Conservation (phyloP, 2,329 filamentous ascomycete species). For the Thelonectria rubi region DNA sequence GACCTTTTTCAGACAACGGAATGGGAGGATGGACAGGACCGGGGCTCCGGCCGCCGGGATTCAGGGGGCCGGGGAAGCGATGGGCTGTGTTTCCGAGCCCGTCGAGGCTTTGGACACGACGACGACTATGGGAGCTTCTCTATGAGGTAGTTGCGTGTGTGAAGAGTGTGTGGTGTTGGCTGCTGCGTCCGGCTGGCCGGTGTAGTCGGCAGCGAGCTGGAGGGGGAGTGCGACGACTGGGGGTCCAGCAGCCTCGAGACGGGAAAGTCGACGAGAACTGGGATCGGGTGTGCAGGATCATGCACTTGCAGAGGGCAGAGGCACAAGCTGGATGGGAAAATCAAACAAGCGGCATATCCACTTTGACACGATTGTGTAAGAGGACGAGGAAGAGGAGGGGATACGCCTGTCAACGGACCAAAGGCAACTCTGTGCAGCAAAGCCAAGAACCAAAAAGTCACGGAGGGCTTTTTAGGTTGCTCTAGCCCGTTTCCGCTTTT, state of each 20-base stretch:
- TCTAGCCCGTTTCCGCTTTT: conserved; percentile 22
- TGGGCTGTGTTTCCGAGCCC: conserved; percentile 7
- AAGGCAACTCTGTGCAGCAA: conserved; percentile 31
- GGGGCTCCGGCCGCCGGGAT: conserved; percentile 10
- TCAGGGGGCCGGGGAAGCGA: conserved; percentile 21
- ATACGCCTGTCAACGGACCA: conserved; percentile 40
- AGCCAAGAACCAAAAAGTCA: conserved; percentile 17
- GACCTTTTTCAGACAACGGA: neutral
- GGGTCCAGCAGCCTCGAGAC: neutral
- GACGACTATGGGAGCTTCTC: neutral
- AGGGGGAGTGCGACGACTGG: conserved; percentile 14
- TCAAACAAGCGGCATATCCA: conserved; percentile 7
- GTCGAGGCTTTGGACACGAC: conserved; percentile 2
- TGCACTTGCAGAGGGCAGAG: conserved; percentile 6
- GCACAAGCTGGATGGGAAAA: conserved; percentile 4
- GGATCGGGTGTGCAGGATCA: conserved; percentile 18
- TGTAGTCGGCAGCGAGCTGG: neutral
- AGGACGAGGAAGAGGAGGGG: conserved; percentile 13
- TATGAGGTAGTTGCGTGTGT: neutral
- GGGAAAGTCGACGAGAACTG: conserved; percentile 12
- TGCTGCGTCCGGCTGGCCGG: neutral
- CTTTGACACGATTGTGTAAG: neutral
- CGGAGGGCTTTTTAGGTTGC: conserved; percentile 21
- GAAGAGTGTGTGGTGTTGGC: neutral
- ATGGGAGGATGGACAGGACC: conserved; percentile 15